Evolutionary conservation across 2,329 filamentous ascomycete genomes (phyloP).

Genomic region (Colletotrichum truncatum): DNA sequence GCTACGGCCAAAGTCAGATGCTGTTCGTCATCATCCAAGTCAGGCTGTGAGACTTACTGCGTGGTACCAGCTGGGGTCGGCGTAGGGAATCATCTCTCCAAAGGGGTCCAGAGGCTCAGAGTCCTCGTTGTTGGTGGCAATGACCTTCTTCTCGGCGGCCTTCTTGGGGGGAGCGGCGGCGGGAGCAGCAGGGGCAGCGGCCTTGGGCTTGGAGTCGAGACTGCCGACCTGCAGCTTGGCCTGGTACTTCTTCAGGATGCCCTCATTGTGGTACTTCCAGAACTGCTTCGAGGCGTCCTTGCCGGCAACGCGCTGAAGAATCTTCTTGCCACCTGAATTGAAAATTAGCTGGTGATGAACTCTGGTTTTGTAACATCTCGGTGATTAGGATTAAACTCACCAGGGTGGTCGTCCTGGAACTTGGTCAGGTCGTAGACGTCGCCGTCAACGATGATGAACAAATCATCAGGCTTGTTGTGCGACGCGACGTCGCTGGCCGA

Average conservation of each 20-base stretch:
- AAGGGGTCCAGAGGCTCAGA: constrained; percentile 83
- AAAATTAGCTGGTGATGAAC: neutral
- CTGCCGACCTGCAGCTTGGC: constrained; percentile 83
- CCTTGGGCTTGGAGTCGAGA: constrained; percentile 84
- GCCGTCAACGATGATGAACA: constrained; percentile 92
- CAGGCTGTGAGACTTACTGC: constrained; percentile 65
- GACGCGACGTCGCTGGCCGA: constrained; percentile 85
- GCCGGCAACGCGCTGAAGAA: constrained; percentile 69
- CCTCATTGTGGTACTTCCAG: constrained; percentile 84
- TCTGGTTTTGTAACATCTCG: no score
- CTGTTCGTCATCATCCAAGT: no score
- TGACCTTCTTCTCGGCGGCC: constrained; percentile 45
- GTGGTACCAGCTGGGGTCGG: constrained; percentile 95
- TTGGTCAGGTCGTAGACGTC: constrained; percentile 96
- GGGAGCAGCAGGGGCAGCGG: constrained; percentile 58
- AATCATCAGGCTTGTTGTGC: constrained; percentile 86
- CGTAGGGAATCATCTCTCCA: constrained; percentile 89
- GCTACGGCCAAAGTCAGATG: constrained; percentile 60
- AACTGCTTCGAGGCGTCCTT: constrained; percentile 75
- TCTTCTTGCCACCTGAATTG: constrained; percentile 67
- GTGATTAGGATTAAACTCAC: constrained; percentile 51
- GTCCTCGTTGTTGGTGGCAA: constrained; percentile 56
- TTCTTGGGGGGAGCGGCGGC: constrained; percentile 56
- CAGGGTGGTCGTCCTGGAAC: constrained; percentile 87
- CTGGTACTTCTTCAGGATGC: constrained; percentile 88